Base-by-base conservation (phyloP, 73 alveolate genomes). In the Loxodes magnus region DNA sequence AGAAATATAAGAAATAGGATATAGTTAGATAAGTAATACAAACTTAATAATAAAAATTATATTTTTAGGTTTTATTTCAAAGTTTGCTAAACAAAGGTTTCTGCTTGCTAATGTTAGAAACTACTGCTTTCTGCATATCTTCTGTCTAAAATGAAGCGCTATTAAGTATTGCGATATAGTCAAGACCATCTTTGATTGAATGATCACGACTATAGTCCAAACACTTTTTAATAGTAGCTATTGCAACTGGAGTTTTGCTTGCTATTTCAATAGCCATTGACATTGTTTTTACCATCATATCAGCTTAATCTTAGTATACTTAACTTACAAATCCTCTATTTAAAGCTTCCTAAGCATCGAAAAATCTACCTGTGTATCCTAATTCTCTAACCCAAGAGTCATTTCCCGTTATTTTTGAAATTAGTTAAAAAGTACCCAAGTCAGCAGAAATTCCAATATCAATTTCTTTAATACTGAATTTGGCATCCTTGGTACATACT, bases 391-490 rank as follows among this genome's bases (percentile, higher is more conserved):
- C 55, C 56, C 56, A 68, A 10, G 88, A 65, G 23, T 64, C 21
- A 36, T 68, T 46, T 12, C 82, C 77, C 17, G 36, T 27, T 17
- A 66, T 33, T 36, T 65, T 51, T 19, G 59, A 51, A 35, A 79
- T 51, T 60, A 87, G 48, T 51, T 79, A 59, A 3, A 74, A 53
- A 4, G 88, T 67, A 15, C 93, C n/a, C n/a, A n/a, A 29, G 31
- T 81, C 94, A 16, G 94, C 79, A 39, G 82, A 71, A 51, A 76
- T 67, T 23, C 94, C 94, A 35, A 75, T 75, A 37, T 74, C 88
- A 31, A 81, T 63, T 70, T 81, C 94, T 56, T 62, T 75, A 26
- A 81, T 62, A 10, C 82, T 21, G 54, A 81, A 66, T 25, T 58
- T 62, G 2, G 94, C 79, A 27, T 76, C 90, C 59, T 77, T 65